phyloP scores from a whole-genome alignment of 2,329 filamentous ascomycete species.

The Sclerotinia glacialis region DNA sequence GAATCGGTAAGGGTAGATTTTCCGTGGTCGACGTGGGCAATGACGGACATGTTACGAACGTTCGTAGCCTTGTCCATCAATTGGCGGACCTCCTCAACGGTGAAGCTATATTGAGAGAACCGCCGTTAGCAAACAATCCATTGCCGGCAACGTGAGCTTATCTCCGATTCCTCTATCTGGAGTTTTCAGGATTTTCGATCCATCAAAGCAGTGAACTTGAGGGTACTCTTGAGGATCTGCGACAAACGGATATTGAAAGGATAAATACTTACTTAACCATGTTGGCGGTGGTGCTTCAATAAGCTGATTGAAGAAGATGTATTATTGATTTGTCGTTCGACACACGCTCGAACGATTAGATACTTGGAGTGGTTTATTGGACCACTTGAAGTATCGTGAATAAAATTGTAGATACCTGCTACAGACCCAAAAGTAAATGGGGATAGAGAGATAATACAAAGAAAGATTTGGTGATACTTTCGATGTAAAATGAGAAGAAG shows the following conservation, averaged over 20 bases:
- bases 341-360: conserved; percentile 23
- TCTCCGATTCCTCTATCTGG: conserved; percentile 19
- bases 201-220: background rate
- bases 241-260: background rate
- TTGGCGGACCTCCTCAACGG: conserved; percentile 84
- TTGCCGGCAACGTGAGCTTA: conserved; percentile 1
- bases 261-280: conserved; percentile 93
- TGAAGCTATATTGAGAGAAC: conserved; percentile 69
- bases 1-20: conserved; percentile 99
- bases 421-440: conserved; percentile 34
- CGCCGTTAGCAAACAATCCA: conserved; percentile 48
- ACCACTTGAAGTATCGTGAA: conserved; percentile 24
- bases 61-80: conserved; percentile 78
- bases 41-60: conserved; percentile 97
- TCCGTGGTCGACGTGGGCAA: conserved; percentile 99
- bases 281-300: conserved; percentile 72
- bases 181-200: background rate
- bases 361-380: conserved; percentile 5
- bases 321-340: conserved; percentile 22
- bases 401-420: conserved; percentile 25
- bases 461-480: conserved; percentile 33
- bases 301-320: conserved; percentile 38
- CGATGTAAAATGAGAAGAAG: conserved; percentile 27
- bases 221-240: background rate
- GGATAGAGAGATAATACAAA: conserved; percentile 34